Evolutionary conservation across 108 stramenopile species (phyloP).

Genomic region (Fragilariopsis cylindrus): DNA sequence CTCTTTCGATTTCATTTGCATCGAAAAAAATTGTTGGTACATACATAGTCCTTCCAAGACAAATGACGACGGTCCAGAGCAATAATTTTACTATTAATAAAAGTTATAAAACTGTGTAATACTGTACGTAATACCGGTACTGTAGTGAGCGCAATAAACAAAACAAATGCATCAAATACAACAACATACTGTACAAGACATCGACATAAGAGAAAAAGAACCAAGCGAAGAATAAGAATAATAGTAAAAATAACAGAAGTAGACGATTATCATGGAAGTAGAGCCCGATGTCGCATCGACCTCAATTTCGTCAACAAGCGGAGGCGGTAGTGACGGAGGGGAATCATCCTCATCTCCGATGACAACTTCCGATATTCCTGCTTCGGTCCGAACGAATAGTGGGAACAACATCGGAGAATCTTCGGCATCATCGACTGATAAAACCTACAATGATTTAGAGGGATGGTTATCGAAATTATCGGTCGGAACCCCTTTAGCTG

Average conservation of each 20-base stretch:
- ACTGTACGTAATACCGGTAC: too few species aligned
- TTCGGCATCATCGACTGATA: constrained; percentile 32
- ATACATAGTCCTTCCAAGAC: too few species aligned
- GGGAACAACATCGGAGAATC: constrained; percentile 5
- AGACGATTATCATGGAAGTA: constrained; percentile 29
- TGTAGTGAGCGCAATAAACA: too few species aligned
- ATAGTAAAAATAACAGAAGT: neutral
- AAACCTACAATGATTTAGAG: constrained; percentile 69
- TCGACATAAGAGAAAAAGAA: neutral
- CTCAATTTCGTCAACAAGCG: constrained; percentile 31
- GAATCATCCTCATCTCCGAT: constrained; percentile 18
- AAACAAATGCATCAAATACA: neutral
- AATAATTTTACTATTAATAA: too few species aligned
- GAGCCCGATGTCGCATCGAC: constrained; percentile 45
- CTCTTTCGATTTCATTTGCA: too few species aligned
- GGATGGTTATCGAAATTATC: constrained; percentile 84
- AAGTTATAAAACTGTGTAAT: too few species aligned
- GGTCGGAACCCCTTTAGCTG: constrained; percentile 81
- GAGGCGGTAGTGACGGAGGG: constrained; percentile 17
- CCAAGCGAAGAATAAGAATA: neutral
- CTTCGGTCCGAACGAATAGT: constrained; percentile 6
- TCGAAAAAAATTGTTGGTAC: too few species aligned
- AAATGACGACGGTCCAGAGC: too few species aligned
- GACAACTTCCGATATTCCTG: constrained; percentile 11
- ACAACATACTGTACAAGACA: neutral